Evolutionary conservation across 176 grass and related monocot genomes (phyloP), one percentile per base, ranked within the genome.

Genomic region (Miscanthus lutarioriparius): DNA sequence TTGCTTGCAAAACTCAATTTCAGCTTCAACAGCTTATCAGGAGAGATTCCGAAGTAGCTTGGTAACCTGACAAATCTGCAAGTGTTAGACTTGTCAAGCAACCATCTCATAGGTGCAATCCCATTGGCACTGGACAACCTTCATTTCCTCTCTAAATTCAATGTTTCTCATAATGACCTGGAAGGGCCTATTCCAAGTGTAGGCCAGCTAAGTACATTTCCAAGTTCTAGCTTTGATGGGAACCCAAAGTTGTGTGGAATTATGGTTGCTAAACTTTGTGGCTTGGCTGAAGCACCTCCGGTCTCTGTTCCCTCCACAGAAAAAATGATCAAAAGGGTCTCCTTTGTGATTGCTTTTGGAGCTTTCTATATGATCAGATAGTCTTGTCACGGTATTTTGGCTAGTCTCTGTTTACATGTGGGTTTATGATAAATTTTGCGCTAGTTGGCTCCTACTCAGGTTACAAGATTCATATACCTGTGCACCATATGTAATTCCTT

Each of bases 161-260:
- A 49, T 49, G 47, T 49, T 49, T 49, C 47, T 49, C 47, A 49
- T 49, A 49, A 79, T 25, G 10, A 74, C 33, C 20, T 68, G 37
- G 66, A 69, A 36, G 33, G 66, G 8, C 8, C 7, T 16, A 69
- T 69, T 69, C 66, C 66, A 39, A 39, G 17, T 69, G 66, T 35
- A 10, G 66, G 66, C 0, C 66, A 69, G 66, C 22, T 69, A 51
- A 51, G 48, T 51, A 51, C 73, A 6, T 90, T 90, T 70, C 53
- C 48, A 12, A 19, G 1, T 5, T 87, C 79, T 49, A 90, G 84
- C 37, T 90, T 79, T 22, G 84, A 83, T 19, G 84, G 88, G 5
- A 87, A 90, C 20, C 73, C 88, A 10, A 83, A 73, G 28, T 35
- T 49, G 15, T 49, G 47, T 49, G 47, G 47, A 49, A 49, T 49